Evolutionary conservation across 148 eudicot genomes (phyloP).

Genomic region (Bassia scoparia): DNA sequence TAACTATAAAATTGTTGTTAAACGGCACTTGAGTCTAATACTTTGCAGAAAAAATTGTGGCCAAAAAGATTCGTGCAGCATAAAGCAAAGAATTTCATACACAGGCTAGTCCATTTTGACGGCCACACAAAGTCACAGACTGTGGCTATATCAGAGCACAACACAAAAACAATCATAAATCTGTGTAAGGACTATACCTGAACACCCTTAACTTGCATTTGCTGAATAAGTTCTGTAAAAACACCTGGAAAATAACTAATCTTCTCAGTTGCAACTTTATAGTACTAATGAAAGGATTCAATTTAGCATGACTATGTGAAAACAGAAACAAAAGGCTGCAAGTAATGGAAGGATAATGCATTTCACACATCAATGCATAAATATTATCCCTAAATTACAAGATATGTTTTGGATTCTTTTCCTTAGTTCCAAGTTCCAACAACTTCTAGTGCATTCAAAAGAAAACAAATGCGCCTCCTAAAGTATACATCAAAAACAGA

Average conservation of each 20-base stretch:
- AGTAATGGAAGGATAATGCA: background rate
- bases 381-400: background rate
- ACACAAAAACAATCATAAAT: background rate
- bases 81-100: background rate
- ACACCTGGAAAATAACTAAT: slow-evolving; percentile 61
- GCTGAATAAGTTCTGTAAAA: slow-evolving; percentile 96
- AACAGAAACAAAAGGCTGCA: background rate
- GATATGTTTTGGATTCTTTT: background rate
- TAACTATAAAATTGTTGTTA: background rate
- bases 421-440: background rate
- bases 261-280: slow-evolving; percentile 14
- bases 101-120: background rate
- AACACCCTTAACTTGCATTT: slow-evolving; percentile 97
- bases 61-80: background rate
- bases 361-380: background rate
- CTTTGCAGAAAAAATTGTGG: background rate
- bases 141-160: background rate
- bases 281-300: background rate
- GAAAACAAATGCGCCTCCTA: background rate
- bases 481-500: background rate
- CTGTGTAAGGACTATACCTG: slow-evolving; percentile 50
- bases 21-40: background rate
- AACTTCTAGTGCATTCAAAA: background rate
- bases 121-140: background rate
- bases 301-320: background rate